phyloP scores from a whole-genome alignment of 352 stramenopile species.

The Globisporangium heterothallicum region DNA sequence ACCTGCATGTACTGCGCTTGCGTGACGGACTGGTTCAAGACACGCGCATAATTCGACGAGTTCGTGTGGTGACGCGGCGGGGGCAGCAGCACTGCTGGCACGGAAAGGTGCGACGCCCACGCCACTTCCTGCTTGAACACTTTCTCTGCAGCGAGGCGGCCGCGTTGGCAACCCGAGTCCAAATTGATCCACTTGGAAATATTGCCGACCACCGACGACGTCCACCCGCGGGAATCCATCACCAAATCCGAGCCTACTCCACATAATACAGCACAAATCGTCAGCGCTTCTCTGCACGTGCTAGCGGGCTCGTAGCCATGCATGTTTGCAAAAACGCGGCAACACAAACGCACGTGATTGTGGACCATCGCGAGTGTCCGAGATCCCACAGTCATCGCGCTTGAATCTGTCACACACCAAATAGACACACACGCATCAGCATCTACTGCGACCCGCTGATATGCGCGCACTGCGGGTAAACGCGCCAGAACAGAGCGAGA shows the following conservation, averaged over 20 bases:
- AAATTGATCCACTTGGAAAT: slow-evolving; percentile 80
- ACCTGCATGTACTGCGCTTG: slow-evolving; percentile 76
- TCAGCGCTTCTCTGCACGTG: background rate
- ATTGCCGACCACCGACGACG: slow-evolving; percentile 69
- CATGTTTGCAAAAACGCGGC: background rate
- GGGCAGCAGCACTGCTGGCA: slow-evolving; percentile 93
- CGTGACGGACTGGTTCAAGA: slow-evolving; percentile 74
- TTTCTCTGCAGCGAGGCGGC: slow-evolving; percentile 56
- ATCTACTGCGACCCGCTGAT: background rate
- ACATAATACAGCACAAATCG: background rate
- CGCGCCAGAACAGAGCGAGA: background rate
- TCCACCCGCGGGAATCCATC: slow-evolving; percentile 81
- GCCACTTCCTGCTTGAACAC: slow-evolving; percentile 91
- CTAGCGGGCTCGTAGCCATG: background rate
- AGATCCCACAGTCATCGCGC: slow-evolving; percentile 58
- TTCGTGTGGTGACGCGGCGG: slow-evolving; percentile 34
- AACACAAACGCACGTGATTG: slow-evolving; percentile 38
- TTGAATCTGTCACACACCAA: slow-evolving; percentile 36
- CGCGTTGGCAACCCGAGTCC: slow-evolving; percentile 34
- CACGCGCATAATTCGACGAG: slow-evolving; percentile 81
- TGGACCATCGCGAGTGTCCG: slow-evolving; percentile 48
- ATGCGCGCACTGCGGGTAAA: background rate
- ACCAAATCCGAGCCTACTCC: slow-evolving; percentile 70
- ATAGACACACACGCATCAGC: background rate
- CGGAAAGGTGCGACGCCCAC: slow-evolving; percentile 94